Base-by-base conservation (phyloP, 2,329 filamentous ascomycete genomes). In the Exophiala calicioides region DNA sequence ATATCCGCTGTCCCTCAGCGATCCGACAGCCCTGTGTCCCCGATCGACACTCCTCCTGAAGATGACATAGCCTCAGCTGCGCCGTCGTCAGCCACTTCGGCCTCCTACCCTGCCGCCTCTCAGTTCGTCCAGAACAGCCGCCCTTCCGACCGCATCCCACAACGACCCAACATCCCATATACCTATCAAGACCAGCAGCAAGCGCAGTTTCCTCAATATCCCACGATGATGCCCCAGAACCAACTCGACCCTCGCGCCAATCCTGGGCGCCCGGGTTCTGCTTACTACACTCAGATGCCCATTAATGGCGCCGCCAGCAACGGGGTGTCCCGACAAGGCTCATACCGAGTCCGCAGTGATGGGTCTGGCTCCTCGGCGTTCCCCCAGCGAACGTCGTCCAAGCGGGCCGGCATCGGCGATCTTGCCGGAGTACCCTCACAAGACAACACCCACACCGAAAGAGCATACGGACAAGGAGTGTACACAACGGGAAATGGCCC, bases 381-480 rank as follows among this genome's bases (percentile, higher is more conserved):
- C 30, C 72, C 80, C 30, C 72, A 74, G 27, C 77, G 83, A 52
- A 80, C 76, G 57, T 82, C 85, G 59, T 84, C 85, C 12, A 77
- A 84, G 56, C 77, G 70, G 72, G 32, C 47, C 19, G 52, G 49
- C 10, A 32, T 53, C 7, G 77, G 79, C 31, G 79, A 84, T 62
- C 75, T 81, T 49, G 72, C 79, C 9, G 74, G 77, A 13, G 75
- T 84, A 35, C 82, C 84, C 2, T 77, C 80, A 24, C 76, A 86
- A 59, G 86, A 90, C 58, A 73, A 77, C 16, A 89, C 82, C 62
- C 80, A 86, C 60, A 78, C 78, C 61, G 84, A 88, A 52, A 77
- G 82, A 56, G 75, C 80, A 21, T 89, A 90, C 64, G 79, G 80
- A 44, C 76, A 80, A 51, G 73, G 76, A 40, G 81, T 80, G 56